phyloP scores from a whole-genome alignment of 805 yeast species.

The Candida michaelii region DNA sequence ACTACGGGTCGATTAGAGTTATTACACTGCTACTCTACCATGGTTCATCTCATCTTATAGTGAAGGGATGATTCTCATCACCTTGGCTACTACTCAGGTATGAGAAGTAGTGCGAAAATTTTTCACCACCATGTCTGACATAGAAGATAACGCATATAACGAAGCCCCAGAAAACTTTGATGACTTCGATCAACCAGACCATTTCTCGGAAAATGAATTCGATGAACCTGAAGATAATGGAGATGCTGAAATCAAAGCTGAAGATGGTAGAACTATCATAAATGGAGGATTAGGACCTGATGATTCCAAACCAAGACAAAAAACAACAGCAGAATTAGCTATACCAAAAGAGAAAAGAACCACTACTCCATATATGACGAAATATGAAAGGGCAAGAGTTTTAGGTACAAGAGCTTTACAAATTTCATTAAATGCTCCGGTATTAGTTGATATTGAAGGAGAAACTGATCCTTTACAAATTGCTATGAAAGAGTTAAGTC shows the following conservation, averaged over 20 bases:
- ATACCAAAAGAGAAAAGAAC: constrained; percentile 85
- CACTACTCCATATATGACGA: constrained; percentile 98
- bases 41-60: too few species aligned
- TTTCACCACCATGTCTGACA: constrained; percentile 36
- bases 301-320: constrained; percentile 50
- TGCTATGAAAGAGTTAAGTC: constrained; percentile 95
- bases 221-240: constrained; percentile 31
- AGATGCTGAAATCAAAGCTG: constrained; percentile 51
- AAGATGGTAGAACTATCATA: constrained; percentile 71
- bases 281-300: constrained; percentile 68
- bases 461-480: constrained; percentile 98
- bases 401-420: constrained; percentile 97
- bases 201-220: constrained; percentile 72
- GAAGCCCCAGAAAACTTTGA: constrained; percentile 69
- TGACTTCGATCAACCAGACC: constrained; percentile 80
- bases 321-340: constrained; percentile 76
- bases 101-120: constrained; percentile 8
- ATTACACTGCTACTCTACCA: too few species aligned
- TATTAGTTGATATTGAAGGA: constrained; percentile 95
- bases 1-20: too few species aligned
- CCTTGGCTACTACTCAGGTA: too few species aligned
- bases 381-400: constrained; percentile 96
- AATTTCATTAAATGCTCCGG: constrained; percentile 98
- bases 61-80: too few species aligned
- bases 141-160: constrained; percentile 54